phyloP scores from a whole-genome alignment of 441 rosid species.

The Breynia disticha region DNA sequence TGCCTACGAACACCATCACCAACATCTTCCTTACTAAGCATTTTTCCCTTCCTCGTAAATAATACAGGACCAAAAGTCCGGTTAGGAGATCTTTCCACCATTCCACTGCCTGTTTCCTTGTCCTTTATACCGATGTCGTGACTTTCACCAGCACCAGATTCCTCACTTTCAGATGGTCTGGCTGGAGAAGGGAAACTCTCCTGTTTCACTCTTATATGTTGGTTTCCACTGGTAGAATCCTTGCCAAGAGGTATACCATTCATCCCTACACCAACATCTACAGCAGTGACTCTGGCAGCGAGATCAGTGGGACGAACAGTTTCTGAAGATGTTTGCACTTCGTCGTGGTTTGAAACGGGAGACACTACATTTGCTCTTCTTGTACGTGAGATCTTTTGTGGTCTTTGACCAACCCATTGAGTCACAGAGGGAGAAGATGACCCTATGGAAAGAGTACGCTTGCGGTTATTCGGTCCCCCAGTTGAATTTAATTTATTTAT shows the following conservation, averaged over 20 bases:
- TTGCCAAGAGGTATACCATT: conserved; percentile 26
- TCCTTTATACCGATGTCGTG: conserved; percentile 32
- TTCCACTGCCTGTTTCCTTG: conserved; percentile 25
- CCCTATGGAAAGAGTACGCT: conserved; percentile 37
- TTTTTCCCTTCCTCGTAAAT: conserved; percentile 30
- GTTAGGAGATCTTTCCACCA: conserved; percentile 26
- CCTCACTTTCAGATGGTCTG: conserved; percentile 51
- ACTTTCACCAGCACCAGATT: conserved; percentile 39
- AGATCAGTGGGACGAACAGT: conserved; percentile 31
- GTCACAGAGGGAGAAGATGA: conserved; percentile 50
- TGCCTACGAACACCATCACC: conserved; percentile 44
- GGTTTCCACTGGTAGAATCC: conserved; percentile 25
- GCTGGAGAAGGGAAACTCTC: conserved; percentile 45
- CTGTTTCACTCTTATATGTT: conserved; percentile 31
- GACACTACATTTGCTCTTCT: conserved; percentile 51
- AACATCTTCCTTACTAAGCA: conserved; percentile 26
- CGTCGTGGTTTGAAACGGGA: conserved; percentile 48
- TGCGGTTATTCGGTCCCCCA: conserved; percentile 34
- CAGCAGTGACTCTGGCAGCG: conserved; percentile 25
- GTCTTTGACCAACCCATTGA: conserved; percentile 62
- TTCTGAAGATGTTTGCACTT: conserved; percentile 34
- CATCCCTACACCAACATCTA: conserved; percentile 32
- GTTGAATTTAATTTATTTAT: conserved; percentile 27
- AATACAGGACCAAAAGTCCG: conserved; percentile 25
- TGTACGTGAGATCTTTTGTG: conserved; percentile 49